Evolutionary conservation across 345 rosid genomes (phyloP).

Genomic region (Brassica incana): DNA sequence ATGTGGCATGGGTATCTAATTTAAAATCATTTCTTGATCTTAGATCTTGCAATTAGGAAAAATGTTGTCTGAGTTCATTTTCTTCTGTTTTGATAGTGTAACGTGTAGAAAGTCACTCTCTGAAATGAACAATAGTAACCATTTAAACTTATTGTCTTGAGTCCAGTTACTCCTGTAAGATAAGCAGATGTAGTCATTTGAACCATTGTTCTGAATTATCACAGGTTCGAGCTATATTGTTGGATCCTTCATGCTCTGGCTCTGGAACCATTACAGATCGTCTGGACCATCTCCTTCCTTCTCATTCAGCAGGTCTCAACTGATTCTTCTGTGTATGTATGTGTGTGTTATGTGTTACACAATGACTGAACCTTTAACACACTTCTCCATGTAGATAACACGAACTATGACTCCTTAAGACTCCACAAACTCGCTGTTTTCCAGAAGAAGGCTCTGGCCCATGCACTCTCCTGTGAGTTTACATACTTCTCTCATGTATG

Average conservation of each 20-base stretch:
- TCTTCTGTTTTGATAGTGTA: not conserved
- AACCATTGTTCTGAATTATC: not conserved
- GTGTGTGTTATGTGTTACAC: constrained; percentile 10
- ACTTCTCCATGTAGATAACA: constrained; percentile 28
- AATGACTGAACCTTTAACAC: constrained; percentile 13
- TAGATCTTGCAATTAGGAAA: constrained; percentile 4
- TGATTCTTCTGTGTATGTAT: constrained; percentile 9
- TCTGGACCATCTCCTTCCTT: constrained; percentile 90
- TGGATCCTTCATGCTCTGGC: constrained; percentile 97
- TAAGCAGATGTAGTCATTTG: constrained; percentile 16
- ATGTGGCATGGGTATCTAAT: not conserved
- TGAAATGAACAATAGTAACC: constrained; percentile 9
- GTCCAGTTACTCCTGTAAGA: not conserved
- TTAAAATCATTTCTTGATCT: not conserved
- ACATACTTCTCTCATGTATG: not conserved
- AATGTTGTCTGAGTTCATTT: not conserved
- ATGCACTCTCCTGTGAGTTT: constrained; percentile 76
- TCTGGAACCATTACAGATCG: constrained; percentile 83
- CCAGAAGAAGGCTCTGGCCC: constrained; percentile 81
- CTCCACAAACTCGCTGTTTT: constrained; percentile 75
- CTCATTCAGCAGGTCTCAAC: constrained; percentile 51
- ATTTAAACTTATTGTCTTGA: not conserved
- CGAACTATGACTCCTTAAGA: constrained; percentile 48
- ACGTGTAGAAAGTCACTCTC: not conserved
- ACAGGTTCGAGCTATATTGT: constrained; percentile 79